Evolutionary conservation across 2,329 filamentous ascomycete species (phyloP), one percentile per base, ranked within the genome.

Genomic region (Nothopassalora personata): DNA sequence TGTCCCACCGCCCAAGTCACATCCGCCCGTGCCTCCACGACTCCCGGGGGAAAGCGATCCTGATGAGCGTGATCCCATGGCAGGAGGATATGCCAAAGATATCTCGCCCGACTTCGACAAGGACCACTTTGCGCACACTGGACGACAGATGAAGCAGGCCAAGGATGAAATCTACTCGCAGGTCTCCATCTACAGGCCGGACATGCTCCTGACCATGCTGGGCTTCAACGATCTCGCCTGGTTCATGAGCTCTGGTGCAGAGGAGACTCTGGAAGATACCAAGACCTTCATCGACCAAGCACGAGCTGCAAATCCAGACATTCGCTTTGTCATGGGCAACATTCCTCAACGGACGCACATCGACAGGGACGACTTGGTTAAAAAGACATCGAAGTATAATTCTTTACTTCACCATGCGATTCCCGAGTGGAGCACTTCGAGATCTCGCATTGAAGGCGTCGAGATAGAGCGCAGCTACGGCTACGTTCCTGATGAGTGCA

Each of bases 1-100:
- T 57, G 75, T 23, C 71, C 74, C 6, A 75, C 70, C 66, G 65
- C 58, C 23, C 71, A 73, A 51, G 75, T 74, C 52, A 36, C 43
- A 57, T n/a, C 57, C 58, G n/a, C 59, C 62, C 4, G 34, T 60
- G 45, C 62, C 62, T 7, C 56, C 60, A n/a, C 47, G 52, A 47
- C 33, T 62, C n/a, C 58, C 60, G 19, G 43, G 56, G 11, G 60
- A 62, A 19, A 36, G 27, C 3, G 55, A 58, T 18, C 55, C 55
- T 10, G 50, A 52, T 13, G 55, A 58, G 5, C 45, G 59, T 15
- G 55, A 60, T 45, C 39, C 48, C 13, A 39, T 56, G 48, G 33
- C 54, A 43, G 72, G 74, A 46, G 71, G 69, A 1, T 76, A 76
- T 56, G 70, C 70, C 5, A 54, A 51, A 2, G 71, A 65, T 19